Conservation (phyloP, 2,329 filamentous ascomycete genomes). For the Coccinonectria pachysandricola region DNA sequence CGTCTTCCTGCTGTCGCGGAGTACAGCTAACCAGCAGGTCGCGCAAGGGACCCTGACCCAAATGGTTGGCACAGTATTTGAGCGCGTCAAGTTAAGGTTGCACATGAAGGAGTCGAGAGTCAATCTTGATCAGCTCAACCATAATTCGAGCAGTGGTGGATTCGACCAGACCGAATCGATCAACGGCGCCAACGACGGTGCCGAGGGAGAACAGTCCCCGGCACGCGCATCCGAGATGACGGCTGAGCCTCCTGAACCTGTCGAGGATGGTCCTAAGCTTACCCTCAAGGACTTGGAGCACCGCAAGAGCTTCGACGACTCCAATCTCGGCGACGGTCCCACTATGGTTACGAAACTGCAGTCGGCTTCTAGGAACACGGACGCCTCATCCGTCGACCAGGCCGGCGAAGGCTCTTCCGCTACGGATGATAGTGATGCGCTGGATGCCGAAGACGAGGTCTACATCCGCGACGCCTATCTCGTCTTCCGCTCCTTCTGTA, state of each 20-base stretch:
- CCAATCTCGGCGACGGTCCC: constrained; percentile 53
- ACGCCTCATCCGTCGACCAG: constrained; percentile 40
- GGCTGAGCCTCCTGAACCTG: constrained; percentile 14
- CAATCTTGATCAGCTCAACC: constrained; percentile 42
- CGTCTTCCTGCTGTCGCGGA: constrained; percentile 92
- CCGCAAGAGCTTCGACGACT: constrained; percentile 60
- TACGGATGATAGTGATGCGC: constrained; percentile 47
- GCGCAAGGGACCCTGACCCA: constrained; percentile 95
- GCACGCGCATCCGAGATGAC: constrained; percentile 21
- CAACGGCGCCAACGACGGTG: constrained; percentile 29
- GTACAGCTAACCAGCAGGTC: constrained; percentile 88
- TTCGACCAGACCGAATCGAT: constrained; percentile 35
- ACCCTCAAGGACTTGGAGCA: constrained; percentile 58
- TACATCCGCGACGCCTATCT: constrained; percentile 96
- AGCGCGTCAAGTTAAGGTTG: constrained; percentile 77
- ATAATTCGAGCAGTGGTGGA: constrained; percentile 41
- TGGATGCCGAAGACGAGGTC: constrained; percentile 78
- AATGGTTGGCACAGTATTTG: constrained; percentile 98
- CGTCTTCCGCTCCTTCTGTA: constrained; percentile 95
- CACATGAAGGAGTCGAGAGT: constrained; percentile 76
- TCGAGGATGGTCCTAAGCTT: constrained; percentile 41
- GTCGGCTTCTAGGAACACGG: constrained; percentile 31
- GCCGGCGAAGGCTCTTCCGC: constrained; percentile 40
- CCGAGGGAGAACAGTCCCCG: constrained; percentile 25
- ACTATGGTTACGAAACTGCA: constrained; percentile 57